A percentile compares a stretch with the other conserved stretches of the same genome.
Conservation (phyloP, 2,329 filamentous ascomycete species). For the Coleophoma cylindrospora region DNA sequence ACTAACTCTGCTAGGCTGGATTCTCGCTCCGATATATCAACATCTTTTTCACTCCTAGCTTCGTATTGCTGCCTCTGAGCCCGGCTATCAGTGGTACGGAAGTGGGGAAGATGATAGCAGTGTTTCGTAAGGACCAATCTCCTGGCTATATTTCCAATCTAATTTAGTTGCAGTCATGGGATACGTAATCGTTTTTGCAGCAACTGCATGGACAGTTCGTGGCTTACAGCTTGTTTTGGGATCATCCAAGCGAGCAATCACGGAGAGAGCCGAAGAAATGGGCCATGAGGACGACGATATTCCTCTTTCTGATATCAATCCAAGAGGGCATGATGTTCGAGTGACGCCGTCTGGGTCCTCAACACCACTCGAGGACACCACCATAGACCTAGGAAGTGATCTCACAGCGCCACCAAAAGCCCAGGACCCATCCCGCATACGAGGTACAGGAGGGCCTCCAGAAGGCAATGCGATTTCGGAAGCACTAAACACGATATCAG, state of each 20-base stretch:
- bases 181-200: slow-evolving; percentile 45
- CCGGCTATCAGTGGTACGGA: slow-evolving; percentile 47
- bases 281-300: slow-evolving; percentile 40
- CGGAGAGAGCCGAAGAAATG: slow-evolving; percentile 47
- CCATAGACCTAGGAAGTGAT: slow-evolving; percentile 8
- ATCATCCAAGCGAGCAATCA: slow-evolving; percentile 45
- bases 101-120: slow-evolving; percentile 52
- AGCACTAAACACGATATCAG: slow-evolving; percentile 5
- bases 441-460: slow-evolving; percentile 22
- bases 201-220: slow-evolving; percentile 50
- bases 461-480: slow-evolving; percentile 8
- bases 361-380: slow-evolving; percentile 1
- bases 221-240: slow-evolving; percentile 45
- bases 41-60: slow-evolving; percentile 51
- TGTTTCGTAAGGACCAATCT: slow-evolving; percentile 45
- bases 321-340: slow-evolving; percentile 11
- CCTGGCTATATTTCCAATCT: not conserved
- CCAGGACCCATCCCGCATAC: slow-evolving; percentile 22
- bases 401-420: slow-evolving; percentile 16
- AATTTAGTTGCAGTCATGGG: slow-evolving; percentile 39
- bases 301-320: slow-evolving; percentile 32
- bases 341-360: slow-evolving; percentile 8
- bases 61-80: slow-evolving; percentile 53
- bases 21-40: slow-evolving; percentile 56
- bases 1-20: slow-evolving; percentile 35